These are phyloP conservation scores for Lentinula novae-zelandiae DNA, from an alignment of 1,284 basidiomycete genomes.

Conservation along the genomic window DNA sequence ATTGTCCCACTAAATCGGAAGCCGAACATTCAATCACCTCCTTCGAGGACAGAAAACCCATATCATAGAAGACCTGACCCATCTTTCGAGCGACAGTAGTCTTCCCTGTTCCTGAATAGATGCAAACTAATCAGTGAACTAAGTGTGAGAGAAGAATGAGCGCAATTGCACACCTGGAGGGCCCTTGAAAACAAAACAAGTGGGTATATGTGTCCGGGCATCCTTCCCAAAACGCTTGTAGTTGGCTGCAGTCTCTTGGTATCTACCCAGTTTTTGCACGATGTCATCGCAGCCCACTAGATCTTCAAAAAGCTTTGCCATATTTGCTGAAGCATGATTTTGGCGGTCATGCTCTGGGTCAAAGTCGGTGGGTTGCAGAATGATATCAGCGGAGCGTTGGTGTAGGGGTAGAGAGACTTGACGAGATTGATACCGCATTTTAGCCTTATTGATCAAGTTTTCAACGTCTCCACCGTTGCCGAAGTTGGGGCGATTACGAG, in stretches of 20 bases:
- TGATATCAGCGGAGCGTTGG: slow-evolving; percentile 32
- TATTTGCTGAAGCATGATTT: slow-evolving; percentile 43
- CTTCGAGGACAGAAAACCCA: slow-evolving; percentile 53
- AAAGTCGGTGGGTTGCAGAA: slow-evolving; percentile 59
- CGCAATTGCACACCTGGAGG: slow-evolving; percentile 48
- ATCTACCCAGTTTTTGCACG: slow-evolving; percentile 41
- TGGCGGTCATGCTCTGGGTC: slow-evolving; percentile 54
- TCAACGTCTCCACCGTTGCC: slow-evolving; percentile 69
- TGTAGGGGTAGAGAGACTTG: slow-evolving; percentile 26
- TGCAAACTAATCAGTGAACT: not conserved
- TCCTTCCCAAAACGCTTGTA: slow-evolving; percentile 41
- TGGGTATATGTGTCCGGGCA: slow-evolving; percentile 49
- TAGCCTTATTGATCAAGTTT: slow-evolving; percentile 54
- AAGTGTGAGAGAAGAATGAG: not conserved
- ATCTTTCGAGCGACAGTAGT: slow-evolving; percentile 49
- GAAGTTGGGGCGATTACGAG: slow-evolving; percentile 57
- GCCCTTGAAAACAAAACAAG: slow-evolving; percentile 68
- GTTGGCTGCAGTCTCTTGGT: slow-evolving; percentile 45
- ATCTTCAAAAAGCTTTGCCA: slow-evolving; percentile 55
- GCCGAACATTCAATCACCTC: slow-evolving; percentile 63
- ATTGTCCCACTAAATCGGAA: slow-evolving; percentile 62
- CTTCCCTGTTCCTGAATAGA: slow-evolving; percentile 41
- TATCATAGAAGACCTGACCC: slow-evolving; percentile 61
- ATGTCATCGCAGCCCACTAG: slow-evolving; percentile 57
- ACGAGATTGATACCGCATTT: slow-evolving; percentile 45